Percentiles rank a stretch among this genome's conserved stretches.
These are phyloP conservation scores for Tulasnella sp. DNA, from an alignment of 768 basidiomycete genomes.

Conservation along the genomic window DNA sequence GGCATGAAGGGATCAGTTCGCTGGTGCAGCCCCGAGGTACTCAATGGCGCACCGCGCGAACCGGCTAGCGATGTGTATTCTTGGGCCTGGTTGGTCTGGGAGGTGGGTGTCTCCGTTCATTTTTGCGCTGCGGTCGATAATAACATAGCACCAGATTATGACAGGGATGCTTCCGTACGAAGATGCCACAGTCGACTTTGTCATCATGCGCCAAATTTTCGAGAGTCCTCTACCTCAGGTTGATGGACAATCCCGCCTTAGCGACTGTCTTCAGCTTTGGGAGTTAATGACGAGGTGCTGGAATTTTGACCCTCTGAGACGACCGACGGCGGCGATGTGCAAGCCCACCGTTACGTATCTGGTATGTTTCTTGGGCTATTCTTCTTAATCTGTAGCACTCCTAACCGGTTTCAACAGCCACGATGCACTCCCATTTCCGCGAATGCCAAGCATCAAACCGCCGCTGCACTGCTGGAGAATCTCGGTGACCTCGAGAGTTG, in stretches of 20 bases:
- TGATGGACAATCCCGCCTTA: too few relatives aligned
- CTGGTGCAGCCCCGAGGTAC: background rate
- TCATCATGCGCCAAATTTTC: too few relatives aligned
- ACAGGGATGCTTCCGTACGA: background rate
- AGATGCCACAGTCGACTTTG: too few relatives aligned
- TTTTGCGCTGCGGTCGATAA: too few relatives aligned
- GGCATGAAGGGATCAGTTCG: background rate
- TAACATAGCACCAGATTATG: background rate
- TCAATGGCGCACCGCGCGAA: background rate
- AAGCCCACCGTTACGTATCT: background rate
- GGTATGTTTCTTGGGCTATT: background rate
- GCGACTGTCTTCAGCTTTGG: too few relatives aligned
- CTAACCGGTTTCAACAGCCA: background rate
- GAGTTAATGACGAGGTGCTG: too few relatives aligned
- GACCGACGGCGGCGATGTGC: too few relatives aligned
- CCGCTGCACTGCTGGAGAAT: background rate
- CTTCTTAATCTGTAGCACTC: background rate
- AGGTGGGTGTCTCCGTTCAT: background rate
- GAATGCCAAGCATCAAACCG: background rate
- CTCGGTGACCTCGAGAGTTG: background rate
- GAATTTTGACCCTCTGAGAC: too few relatives aligned
- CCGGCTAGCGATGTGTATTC: background rate
- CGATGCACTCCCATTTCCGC: background rate
- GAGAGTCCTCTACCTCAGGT: too few relatives aligned
- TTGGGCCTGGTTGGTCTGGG: background rate